Evolutionary conservation across 768 basidiomycete genomes (phyloP).

Genomic region (Auriculariales sp.): DNA sequence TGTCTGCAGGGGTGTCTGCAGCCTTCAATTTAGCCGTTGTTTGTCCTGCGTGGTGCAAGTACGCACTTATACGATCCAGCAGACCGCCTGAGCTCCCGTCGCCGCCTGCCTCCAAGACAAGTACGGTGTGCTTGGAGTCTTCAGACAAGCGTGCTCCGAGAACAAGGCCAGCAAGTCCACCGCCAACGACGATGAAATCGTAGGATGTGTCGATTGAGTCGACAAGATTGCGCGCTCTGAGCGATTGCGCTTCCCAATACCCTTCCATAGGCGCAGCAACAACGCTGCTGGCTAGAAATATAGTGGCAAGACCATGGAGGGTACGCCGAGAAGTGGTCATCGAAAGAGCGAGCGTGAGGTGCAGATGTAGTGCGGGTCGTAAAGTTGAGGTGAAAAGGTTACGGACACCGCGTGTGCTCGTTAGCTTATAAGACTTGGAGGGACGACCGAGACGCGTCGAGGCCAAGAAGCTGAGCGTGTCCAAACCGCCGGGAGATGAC

Average conservation of each 20-base stretch:
- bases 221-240: slow-evolving; percentile 24
- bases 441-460: too few species aligned
- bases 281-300: too few species aligned
- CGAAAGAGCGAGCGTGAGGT: too few species aligned
- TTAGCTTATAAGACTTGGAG: too few species aligned
- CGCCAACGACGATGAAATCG: slow-evolving; percentile 41
- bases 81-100: slow-evolving; percentile 9
- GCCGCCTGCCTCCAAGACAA: slow-evolving; percentile 20
- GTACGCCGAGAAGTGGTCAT: too few species aligned
- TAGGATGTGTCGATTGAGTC: slow-evolving; percentile 27
- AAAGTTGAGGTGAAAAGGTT: too few species aligned
- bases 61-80: background rate
- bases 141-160: slow-evolving; percentile 32
- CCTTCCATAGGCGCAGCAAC: too few species aligned
- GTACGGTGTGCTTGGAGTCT: slow-evolving; percentile 27
- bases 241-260: slow-evolving; percentile 10
- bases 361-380: too few species aligned
- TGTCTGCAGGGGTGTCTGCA: slow-evolving; percentile 33
- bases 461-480: too few species aligned
- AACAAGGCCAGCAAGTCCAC: slow-evolving; percentile 32
- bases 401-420: too few species aligned
- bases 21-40: background rate
- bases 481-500: too few species aligned
- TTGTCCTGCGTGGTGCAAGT: background rate
- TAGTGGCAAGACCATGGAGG: too few species aligned